phyloP scores from a whole-genome alignment of 2,329 filamentous ascomycete species.

The Aphanocladium album region DNA sequence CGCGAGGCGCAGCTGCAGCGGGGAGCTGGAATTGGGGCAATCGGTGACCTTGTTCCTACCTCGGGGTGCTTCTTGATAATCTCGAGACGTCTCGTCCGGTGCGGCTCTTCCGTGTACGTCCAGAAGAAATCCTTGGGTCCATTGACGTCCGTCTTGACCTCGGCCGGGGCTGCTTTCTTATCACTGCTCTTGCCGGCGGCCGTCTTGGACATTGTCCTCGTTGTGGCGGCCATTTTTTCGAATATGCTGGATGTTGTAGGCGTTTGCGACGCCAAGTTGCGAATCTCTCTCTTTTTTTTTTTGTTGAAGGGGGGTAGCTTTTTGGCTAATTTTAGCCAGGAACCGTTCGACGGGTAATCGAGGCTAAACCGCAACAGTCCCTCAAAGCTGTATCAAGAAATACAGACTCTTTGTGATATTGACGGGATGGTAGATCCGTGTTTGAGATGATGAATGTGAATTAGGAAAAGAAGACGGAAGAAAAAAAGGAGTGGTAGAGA shows the following conservation, averaged over 20 bases:
- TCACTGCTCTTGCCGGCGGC: not conserved
- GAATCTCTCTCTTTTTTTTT: not conserved
- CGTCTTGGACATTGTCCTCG: conserved; percentile 9
- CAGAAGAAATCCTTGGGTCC: conserved; percentile 70
- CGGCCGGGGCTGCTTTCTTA: not conserved
- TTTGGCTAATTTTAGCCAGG: conserved; percentile 7
- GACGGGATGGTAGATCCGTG: no score
- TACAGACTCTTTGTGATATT: not conserved
- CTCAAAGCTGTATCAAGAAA: not conserved
- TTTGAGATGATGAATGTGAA: not conserved
- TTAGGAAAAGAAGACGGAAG: not conserved
- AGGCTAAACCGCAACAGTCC: not conserved
- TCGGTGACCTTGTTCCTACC: conserved; percentile 48
- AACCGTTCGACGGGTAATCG: not conserved
- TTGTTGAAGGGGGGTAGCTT: not conserved
- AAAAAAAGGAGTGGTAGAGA: not conserved
- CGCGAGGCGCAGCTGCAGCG: not conserved
- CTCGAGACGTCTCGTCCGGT: conserved; percentile 80
- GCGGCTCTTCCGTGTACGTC: conserved; percentile 98
- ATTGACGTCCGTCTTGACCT: conserved; percentile 18
- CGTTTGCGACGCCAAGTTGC: not conserved
- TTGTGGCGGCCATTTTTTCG: conserved; percentile 5
- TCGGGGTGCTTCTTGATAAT: conserved; percentile 99
- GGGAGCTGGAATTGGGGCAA: conserved; percentile 2
- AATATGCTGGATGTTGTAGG: not conserved